These are phyloP conservation scores for Lachnellula suecica DNA, from an alignment of 2,329 filamentous ascomycete species.

Conservation along the genomic window DNA sequence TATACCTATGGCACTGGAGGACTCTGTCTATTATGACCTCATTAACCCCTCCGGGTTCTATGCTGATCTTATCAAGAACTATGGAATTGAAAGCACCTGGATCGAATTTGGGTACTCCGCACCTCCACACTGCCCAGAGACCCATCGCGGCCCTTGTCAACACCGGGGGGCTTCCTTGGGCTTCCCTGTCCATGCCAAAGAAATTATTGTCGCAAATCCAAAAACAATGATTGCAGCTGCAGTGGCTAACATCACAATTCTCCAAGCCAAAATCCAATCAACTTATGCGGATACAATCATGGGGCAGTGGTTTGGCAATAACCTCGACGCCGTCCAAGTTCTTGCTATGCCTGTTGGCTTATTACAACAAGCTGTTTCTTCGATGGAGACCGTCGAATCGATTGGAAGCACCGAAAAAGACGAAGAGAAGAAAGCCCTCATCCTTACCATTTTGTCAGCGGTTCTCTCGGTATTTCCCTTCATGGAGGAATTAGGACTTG, in stretches of 20 bases:
- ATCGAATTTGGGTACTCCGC: conserved; percentile 1
- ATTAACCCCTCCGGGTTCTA: conserved; percentile 4
- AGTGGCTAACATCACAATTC: conserved; percentile 1
- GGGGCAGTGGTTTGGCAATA: conserved; percentile 2
- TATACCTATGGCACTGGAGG: neutral
- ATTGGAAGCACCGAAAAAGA: conserved; percentile 23
- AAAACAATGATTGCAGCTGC: conserved; percentile 13
- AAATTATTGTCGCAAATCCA: conserved; percentile 7
- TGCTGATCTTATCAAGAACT: conserved; percentile 1
- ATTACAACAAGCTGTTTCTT: conserved; percentile 27
- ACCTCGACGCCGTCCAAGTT: conserved; percentile 8
- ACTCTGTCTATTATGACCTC: neutral
- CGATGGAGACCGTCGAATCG: conserved; percentile 29
- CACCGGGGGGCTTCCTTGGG: neutral
- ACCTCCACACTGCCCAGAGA: neutral
- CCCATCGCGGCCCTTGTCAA: no score
- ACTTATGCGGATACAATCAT: conserved; percentile 2
- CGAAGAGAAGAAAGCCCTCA: conserved; percentile 23
- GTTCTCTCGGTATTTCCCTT: conserved; percentile 50
- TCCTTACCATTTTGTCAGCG: conserved; percentile 40
- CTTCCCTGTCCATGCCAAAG: neutral
- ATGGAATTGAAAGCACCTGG: conserved; percentile 6
- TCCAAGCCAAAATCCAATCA: conserved; percentile 3
- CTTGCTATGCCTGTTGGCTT: conserved; percentile 25
- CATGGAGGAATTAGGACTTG: conserved; percentile 45